Evolutionary conservation across 2,329 filamentous ascomycete species (phyloP), one percentile per base, ranked within the genome.

Genomic region (Ceratocystis alfenasii): DNA sequence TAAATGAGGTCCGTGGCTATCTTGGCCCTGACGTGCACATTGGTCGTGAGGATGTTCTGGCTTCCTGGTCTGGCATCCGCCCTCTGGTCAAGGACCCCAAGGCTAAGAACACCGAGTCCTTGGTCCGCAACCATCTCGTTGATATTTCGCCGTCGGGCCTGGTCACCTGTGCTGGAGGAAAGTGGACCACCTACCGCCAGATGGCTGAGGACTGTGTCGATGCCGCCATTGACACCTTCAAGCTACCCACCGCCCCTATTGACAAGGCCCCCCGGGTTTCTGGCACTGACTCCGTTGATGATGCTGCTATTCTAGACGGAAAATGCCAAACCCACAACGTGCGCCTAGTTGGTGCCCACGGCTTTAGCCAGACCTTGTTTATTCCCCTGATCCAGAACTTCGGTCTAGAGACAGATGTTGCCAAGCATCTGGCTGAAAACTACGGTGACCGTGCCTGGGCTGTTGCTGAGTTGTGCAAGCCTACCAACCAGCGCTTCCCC

Each of bases 301-400:
- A 93, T 71, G 84, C 84, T 68, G 86, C 88, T 66, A 81, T 76
- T 65, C 74, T 79, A 5, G 73, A 79, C 68, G 90, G 90, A 53
- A 81, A 79, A 59, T 95, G 90, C 77, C 89, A 93, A 74, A 95
- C 90, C 1, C 89, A 94, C 74, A 84, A 87, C 71, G 87, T 95
- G 64, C 86, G 88, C 65, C 80, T 95, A 44, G 80, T 94, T 67
- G 90, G 90, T 70, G 89, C 90, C 10, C 90, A 95, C 74, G 90
- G 90, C 65, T 95, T 87, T 78, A 91, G 87, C 75, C 91, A 91
- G 76, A 82, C 91, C 1, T 84, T 96, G 28, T 96, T 96, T 78
- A 96, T 96, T 80, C 92, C 93, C 75, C 79, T 96, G 45, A 94
- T 96, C 73, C 91, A 96, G 75, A 89, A 95, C 77, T 96, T 90